phyloP scores from a whole-genome alignment of 1,139 yeast species.

The Debaryomyces udenii region DNA sequence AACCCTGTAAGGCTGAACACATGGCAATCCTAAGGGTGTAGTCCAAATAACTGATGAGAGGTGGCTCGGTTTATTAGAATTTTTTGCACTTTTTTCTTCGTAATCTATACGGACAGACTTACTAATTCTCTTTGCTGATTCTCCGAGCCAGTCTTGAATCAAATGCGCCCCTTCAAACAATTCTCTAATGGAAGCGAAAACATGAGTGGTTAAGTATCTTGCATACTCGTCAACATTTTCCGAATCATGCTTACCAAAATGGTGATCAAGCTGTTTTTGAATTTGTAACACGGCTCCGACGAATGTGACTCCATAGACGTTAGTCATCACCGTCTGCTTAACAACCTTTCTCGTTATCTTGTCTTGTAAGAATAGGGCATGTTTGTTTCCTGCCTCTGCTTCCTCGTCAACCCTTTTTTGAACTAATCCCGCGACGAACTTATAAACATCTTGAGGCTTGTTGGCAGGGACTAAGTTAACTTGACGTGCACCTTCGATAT shows the following conservation, averaged over 20 bases:
- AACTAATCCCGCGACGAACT: constrained; percentile 79
- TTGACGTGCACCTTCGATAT: constrained; percentile 89
- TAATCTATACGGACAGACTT: constrained; percentile 74
- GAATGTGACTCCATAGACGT: constrained; percentile 95
- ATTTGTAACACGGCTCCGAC: constrained; percentile 93
- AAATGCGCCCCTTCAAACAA: constrained; percentile 90
- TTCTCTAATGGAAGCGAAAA: constrained; percentile 81
- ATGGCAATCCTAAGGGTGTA: constrained; percentile 88
- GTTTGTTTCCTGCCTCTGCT: constrained; percentile 55
- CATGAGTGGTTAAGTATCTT: constrained; percentile 73
- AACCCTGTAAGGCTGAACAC: constrained; percentile 93
- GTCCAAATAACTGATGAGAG: constrained; percentile 97
- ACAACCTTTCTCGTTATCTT: constrained; percentile 84
- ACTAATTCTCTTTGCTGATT: constrained; percentile 79
- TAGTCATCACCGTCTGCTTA: constrained; percentile 98
- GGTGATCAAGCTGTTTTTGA: constrained; percentile 57
- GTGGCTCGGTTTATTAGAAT: constrained; percentile 54
- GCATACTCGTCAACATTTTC: constrained; percentile 50
- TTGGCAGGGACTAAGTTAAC: constrained; percentile 85
- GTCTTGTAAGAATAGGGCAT: constrained; percentile 58
- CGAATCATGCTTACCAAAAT: constrained; percentile 48
- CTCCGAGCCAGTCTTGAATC: constrained; percentile 96
- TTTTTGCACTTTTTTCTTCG: constrained; percentile 29
- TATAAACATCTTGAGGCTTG: constrained; percentile 88
- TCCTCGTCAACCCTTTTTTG: constrained; percentile 60